Conservation (phyloP, 495 filamentous ascomycete genomes). For the Hyaloscypha finlandica region DNA sequence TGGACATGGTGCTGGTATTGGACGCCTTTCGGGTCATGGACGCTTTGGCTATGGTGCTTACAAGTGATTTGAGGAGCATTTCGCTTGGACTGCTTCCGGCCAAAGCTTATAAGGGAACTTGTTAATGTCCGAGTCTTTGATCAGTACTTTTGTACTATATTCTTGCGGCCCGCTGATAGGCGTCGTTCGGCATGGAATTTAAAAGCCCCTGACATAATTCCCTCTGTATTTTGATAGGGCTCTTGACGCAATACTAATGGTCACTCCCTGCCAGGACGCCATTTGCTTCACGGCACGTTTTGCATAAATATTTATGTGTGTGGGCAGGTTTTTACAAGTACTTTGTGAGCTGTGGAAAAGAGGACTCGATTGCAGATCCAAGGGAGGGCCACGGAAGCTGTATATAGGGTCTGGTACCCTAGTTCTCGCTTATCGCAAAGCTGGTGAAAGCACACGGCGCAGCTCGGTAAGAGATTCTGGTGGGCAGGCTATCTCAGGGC, state of each 20-base stretch:
- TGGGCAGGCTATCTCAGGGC: too few relatives aligned
- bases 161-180: not conserved
- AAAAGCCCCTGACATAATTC: not conserved
- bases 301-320: not conserved
- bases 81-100: not conserved
- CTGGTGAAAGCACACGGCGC: too few relatives aligned
- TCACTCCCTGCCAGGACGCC: not conserved
- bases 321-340: too few relatives aligned
- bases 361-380: not conserved
- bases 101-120: not conserved
- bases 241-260: not conserved
- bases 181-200: not conserved
- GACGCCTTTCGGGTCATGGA: not conserved
- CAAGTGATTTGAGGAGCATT: not conserved
- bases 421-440: too few relatives aligned
- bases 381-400: not conserved
- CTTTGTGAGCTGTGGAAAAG: not conserved
- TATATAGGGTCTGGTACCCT: not conserved
- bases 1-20: not conserved
- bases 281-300: not conserved
- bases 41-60: not conserved
- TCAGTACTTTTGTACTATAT: not conserved
- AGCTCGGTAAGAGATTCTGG: too few relatives aligned
- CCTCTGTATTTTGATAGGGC: not conserved
- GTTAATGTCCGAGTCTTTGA: constrained; percentile 1